Base-by-base conservation (phyloP, 768 basidiomycete species). In the Gloeopeniophorella convolvens region DNA sequence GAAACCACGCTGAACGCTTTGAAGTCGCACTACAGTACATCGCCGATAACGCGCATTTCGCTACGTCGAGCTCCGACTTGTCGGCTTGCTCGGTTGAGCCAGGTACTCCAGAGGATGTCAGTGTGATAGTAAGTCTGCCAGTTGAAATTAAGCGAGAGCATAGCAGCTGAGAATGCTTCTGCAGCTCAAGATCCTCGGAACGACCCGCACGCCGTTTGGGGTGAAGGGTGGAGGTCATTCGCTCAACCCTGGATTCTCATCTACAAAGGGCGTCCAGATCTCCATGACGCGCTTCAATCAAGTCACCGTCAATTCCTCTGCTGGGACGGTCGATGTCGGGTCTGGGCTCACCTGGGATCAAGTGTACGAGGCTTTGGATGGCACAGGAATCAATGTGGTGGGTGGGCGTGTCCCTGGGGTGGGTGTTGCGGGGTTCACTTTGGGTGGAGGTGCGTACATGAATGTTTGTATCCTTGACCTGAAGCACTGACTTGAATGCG, bases 261-360 rank as follows among this genome's bases (percentile, higher is more conserved):
- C 63, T 5, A 65, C 63, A 2, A 18, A 33, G 4, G 63, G 63
- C 10, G 56, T 65, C 11, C 59, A 62, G 16, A 61, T 65, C 18
- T n/a, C 62, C 12, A 57, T 65, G 57, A 31, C 49, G 6, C 56
- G 55, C 6, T 65, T 63, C 39, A 37, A 52, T 26, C 24, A 42
- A 1, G 41, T 56, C n/a, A 39, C 20, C 3, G 39, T 56, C 23
- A 26, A 58, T 32, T 7, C 12, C 11, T 15, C n/a, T 8, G 23
- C 36, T n/a, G 45, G 33, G 8, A 59, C 58, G 5, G 54, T 51
- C 15, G 45, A 42, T 18, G 23, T 64, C 20, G 58, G 60, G 16
- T 37, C 63, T 4, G 63, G 63, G 3, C 55, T 58, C 37, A 36
- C 58, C 12, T 64, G 63, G 63, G 63, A 64, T 31, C 54, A 64